A percentile compares a stretch with the other conserved stretches of the same genome.
phyloP scores from a whole-genome alignment of 164 flowering plant genomes.

The Liquidambar formosana region DNA sequence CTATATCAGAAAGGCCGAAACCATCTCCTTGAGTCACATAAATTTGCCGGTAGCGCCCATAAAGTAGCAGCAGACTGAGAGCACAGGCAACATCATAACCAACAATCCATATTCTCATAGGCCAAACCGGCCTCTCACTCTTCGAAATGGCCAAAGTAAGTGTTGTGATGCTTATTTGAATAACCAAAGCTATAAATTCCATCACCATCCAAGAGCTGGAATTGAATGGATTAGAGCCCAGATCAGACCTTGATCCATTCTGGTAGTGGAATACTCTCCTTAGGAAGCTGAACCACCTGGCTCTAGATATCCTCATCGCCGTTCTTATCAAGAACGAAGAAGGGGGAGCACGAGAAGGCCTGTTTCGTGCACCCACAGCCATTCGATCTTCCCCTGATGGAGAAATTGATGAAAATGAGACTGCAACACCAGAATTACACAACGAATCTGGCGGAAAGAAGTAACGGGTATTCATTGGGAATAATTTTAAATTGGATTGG shows the following conservation, averaged over 20 bases:
- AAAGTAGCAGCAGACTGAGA: slow-evolving; percentile 59
- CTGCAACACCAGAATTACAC: slow-evolving; percentile 30
- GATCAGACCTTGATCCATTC: slow-evolving; percentile 80
- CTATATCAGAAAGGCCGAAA: slow-evolving; percentile 36
- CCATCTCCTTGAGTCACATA: slow-evolving; percentile 37
- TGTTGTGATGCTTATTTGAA: slow-evolving; percentile 56
- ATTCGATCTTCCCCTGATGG: slow-evolving; percentile 24
- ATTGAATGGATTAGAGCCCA: slow-evolving; percentile 87
- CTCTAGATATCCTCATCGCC: slow-evolving; percentile 80
- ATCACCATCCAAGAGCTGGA: slow-evolving; percentile 70
- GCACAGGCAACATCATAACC: slow-evolving; percentile 79
- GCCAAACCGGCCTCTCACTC: slow-evolving; percentile 84
- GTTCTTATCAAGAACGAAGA: slow-evolving; percentile 55
- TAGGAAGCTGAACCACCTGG: slow-evolving; percentile 83
- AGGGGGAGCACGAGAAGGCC: slow-evolving; percentile 31
- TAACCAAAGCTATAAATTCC: slow-evolving; percentile 62
- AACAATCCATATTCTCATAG: slow-evolving; percentile 79
- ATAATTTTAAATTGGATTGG: not conserved
- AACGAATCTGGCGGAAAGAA: slow-evolving; percentile 40
- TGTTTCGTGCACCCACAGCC: slow-evolving; percentile 20
- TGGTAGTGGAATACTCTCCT: slow-evolving; percentile 93
- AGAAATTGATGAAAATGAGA: slow-evolving; percentile 34
- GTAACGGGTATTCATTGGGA: slow-evolving; percentile 52
- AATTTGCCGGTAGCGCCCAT: slow-evolving; percentile 61
- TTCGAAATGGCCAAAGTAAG: slow-evolving; percentile 53